Evolutionary conservation across 495 filamentous ascomycete genomes (phyloP).

Genomic region (Aspergillus cristatus): DNA sequence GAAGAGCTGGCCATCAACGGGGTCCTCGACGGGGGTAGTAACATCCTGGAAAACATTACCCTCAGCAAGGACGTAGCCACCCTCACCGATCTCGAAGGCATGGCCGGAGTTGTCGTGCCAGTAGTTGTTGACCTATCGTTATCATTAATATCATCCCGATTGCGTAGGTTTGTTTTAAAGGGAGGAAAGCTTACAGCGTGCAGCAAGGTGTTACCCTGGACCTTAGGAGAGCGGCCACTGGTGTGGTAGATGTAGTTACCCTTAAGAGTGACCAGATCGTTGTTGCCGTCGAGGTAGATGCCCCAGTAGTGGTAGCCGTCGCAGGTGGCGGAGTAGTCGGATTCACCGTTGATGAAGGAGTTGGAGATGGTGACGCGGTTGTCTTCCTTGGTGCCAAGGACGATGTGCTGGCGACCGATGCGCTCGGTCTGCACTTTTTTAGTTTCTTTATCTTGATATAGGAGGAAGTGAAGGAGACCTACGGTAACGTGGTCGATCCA

Average conservation of each 20-base stretch:
- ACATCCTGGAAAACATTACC: slow-evolving; percentile 54
- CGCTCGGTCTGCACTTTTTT: slow-evolving; percentile 24
- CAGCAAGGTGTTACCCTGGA: slow-evolving; percentile 33
- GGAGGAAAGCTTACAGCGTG: slow-evolving; percentile 22
- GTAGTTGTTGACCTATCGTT: slow-evolving; percentile 48
- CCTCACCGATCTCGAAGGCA: slow-evolving; percentile 44
- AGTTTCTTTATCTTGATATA: background rate
- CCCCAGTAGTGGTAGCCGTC: slow-evolving; percentile 41
- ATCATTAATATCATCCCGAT: too few relatives aligned
- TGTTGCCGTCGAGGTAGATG: slow-evolving; percentile 31
- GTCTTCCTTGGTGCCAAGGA: slow-evolving; percentile 29
- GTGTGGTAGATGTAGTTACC: slow-evolving; percentile 40
- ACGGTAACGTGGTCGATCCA: slow-evolving; percentile 42
- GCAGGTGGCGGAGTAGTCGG: slow-evolving; percentile 33
- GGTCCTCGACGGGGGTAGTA: slow-evolving; percentile 14
- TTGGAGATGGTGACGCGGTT: slow-evolving; percentile 39
- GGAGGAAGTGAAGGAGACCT: background rate
- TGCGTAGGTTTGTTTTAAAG: too few relatives aligned
- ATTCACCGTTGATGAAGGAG: slow-evolving; percentile 34
- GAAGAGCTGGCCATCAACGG: slow-evolving; percentile 34
- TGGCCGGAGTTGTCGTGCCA: slow-evolving; percentile 44
- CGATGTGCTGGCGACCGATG: slow-evolving; percentile 38
- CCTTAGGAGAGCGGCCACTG: slow-evolving; percentile 34
- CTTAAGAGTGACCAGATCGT: slow-evolving; percentile 36
- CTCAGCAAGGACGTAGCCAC: slow-evolving; percentile 45